Conservation (phyloP, 2,329 filamentous ascomycete species). For the Hypomyces rosellus region DNA sequence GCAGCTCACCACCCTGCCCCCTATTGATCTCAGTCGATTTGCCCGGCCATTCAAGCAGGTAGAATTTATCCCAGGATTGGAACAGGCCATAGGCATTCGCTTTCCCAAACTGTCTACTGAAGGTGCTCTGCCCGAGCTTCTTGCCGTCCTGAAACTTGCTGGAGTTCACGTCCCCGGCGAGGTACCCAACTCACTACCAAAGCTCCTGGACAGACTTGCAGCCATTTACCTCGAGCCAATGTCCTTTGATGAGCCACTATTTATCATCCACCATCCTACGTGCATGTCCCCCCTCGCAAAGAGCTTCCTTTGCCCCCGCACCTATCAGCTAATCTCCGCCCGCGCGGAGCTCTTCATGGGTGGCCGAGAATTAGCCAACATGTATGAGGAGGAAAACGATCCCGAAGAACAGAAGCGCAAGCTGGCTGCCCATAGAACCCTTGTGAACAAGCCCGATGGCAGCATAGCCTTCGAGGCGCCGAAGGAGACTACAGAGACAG, state of each 20-base stretch:
- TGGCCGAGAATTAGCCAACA: conserved; percentile 82
- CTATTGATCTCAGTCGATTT: conserved; percentile 43
- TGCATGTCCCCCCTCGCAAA: conserved; percentile 90
- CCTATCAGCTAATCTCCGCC: conserved; percentile 68
- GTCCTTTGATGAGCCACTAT: conserved; percentile 63
- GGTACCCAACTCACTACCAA: conserved; percentile 52
- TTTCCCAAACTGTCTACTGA: conserved; percentile 57
- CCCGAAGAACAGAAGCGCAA: conserved; percentile 81
- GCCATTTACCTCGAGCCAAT: conserved; percentile 70
- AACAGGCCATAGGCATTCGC: conserved; percentile 56
- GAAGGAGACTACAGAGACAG: conserved; percentile 19
- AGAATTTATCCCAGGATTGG: conserved; percentile 76
- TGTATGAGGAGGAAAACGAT: conserved; percentile 97
- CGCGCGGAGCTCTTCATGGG: conserved; percentile 80
- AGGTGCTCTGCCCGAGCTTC: conserved; percentile 53
- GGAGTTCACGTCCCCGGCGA: conserved; percentile 59
- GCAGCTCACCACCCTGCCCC: conserved; percentile 40
- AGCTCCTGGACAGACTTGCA: conserved; percentile 75
- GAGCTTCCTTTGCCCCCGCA: conserved; percentile 64
- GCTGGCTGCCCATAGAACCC: conserved; percentile 53
- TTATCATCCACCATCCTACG: conserved; percentile 84
- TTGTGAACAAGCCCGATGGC: conserved; percentile 30
- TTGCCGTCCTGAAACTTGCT: conserved; percentile 48
- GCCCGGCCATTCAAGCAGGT: conserved; percentile 57
- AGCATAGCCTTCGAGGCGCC: conserved; percentile 23